A percentile compares a stretch with the other conserved stretches of the same genome.
These are phyloP conservation scores for Cyberlindnera nakhonratchasimensis DNA, from an alignment of 805 yeast species.

Conservation along the genomic window DNA sequence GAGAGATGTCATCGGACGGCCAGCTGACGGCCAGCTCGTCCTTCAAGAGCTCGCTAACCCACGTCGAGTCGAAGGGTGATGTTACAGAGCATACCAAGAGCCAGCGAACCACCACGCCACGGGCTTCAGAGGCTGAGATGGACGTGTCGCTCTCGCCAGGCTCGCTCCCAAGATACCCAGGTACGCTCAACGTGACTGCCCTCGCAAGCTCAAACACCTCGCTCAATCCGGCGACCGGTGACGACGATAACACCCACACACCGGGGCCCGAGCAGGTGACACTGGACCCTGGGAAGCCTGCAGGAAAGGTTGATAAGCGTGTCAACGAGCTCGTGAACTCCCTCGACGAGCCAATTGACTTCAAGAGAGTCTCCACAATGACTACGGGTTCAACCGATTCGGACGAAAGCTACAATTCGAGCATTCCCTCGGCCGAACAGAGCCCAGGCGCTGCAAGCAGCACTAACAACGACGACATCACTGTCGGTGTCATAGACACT, in stretches of 20 bases:
- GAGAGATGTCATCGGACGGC: constrained; percentile 7
- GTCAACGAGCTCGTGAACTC: constrained; percentile 27
- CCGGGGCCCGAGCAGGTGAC: constrained; percentile 30
- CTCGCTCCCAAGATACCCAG: constrained; percentile 43
- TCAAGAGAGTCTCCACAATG: constrained; percentile 39
- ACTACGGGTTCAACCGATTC: constrained; percentile 27
- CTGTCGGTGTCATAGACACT: constrained; percentile 15
- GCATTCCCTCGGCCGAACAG: constrained; percentile 5
- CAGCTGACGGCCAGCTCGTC: constrained; percentile 11
- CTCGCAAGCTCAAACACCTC: constrained; percentile 28
- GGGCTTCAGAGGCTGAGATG: constrained; percentile 11
- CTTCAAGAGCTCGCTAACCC: constrained; percentile 9
- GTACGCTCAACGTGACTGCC: constrained; percentile 45
- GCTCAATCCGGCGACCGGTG: neutral
- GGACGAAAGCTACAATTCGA: constrained; percentile 18
- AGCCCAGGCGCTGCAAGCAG: neutral
- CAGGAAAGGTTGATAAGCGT: constrained; percentile 11
- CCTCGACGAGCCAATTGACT: constrained; percentile 39
- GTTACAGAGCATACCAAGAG: neutral
- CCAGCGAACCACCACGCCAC: constrained; percentile 18
- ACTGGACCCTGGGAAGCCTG: constrained; percentile 45
- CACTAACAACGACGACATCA: constrained; percentile 11
- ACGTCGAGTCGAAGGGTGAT: neutral
- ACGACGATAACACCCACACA: neutral
- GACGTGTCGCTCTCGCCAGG: constrained; percentile 23